phyloP scores from a whole-genome alignment of 257 asterid genomes.

The Solanum bulbocastanum region DNA sequence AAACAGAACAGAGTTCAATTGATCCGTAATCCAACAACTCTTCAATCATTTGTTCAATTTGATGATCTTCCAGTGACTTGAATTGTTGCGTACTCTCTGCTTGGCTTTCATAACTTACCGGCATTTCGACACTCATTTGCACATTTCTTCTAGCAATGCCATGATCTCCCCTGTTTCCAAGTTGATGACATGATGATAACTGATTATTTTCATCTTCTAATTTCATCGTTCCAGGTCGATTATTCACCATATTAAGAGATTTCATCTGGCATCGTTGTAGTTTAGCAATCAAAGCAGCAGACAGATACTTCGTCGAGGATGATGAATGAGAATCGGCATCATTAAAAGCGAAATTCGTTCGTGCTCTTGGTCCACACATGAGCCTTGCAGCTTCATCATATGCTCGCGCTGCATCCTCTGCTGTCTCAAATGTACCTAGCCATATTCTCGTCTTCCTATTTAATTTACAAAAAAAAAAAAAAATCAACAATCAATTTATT shows the following conservation, averaged over 20 bases:
- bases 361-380: conserved; percentile 64
- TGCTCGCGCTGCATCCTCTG: conserved; percentile 76
- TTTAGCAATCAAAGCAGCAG: conserved; percentile 53
- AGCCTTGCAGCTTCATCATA: conserved; percentile 77
- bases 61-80: conserved; percentile 50
- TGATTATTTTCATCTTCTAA: not conserved
- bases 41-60: conserved; percentile 63
- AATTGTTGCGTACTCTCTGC: conserved; percentile 13
- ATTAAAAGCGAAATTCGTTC: conserved; percentile 45
- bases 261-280: conserved; percentile 53
- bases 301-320: conserved; percentile 27
- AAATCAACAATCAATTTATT: too few relatives aligned
- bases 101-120: conserved; percentile 1
- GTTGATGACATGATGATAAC: not conserved
- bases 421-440: conserved; percentile 79
- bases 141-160: not conserved
- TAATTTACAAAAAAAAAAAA: not conserved
- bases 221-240: conserved; percentile 5
- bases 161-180: not conserved
- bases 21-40: conserved; percentile 58
- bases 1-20: conserved; percentile 36
- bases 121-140: conserved; percentile 2
- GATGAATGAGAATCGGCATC: conserved; percentile 20
- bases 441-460: conserved; percentile 67
- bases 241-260: conserved; percentile 35